A percentile compares a stretch with the other conserved stretches of the same genome.
Conservation (phyloP, 2,329 filamentous ascomycete genomes). For the Alternaria longipes region DNA sequence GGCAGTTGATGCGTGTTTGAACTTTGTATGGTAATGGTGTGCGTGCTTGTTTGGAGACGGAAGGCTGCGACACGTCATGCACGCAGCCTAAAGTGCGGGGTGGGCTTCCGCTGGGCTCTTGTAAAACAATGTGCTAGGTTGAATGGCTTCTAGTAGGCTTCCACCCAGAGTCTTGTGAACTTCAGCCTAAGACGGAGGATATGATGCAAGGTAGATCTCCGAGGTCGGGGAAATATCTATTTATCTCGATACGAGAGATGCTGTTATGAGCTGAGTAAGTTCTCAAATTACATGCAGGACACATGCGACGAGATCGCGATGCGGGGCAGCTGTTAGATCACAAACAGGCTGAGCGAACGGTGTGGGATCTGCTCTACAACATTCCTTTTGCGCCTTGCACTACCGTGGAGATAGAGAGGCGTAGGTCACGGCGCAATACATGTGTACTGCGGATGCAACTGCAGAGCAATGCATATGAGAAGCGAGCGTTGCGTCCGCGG, state of each 20-base stretch:
- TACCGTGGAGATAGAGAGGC: not conserved
- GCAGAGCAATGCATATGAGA: not conserved
- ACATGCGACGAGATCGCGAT: not conserved
- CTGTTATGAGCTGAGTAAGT: not conserved
- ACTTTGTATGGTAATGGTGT: conserved; percentile 7
- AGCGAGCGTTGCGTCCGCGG: not conserved
- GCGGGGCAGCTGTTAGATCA: not conserved
- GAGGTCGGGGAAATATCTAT: not conserved
- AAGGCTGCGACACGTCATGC: conserved; percentile 12
- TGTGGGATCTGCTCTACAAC: not conserved
- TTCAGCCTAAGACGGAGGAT: not conserved
- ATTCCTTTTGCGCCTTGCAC: conserved; percentile 6
- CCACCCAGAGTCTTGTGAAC: not conserved
- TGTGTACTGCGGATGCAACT: not conserved
- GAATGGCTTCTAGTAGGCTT: not conserved
- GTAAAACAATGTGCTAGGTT: not conserved
- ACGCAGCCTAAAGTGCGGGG: conserved; percentile 2
- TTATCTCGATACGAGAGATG: not conserved
- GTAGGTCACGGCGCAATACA: not conserved
- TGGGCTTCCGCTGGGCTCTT: not conserved
- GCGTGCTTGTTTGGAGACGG: conserved; percentile 8
- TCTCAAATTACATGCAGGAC: not conserved
- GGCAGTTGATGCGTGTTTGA: conserved; percentile 4
- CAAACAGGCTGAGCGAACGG: not conserved
- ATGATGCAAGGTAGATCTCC: not conserved